These are phyloP conservation scores for Leonotis leonurus DNA, from an alignment of 257 asterid species.

Conservation along the genomic window DNA sequence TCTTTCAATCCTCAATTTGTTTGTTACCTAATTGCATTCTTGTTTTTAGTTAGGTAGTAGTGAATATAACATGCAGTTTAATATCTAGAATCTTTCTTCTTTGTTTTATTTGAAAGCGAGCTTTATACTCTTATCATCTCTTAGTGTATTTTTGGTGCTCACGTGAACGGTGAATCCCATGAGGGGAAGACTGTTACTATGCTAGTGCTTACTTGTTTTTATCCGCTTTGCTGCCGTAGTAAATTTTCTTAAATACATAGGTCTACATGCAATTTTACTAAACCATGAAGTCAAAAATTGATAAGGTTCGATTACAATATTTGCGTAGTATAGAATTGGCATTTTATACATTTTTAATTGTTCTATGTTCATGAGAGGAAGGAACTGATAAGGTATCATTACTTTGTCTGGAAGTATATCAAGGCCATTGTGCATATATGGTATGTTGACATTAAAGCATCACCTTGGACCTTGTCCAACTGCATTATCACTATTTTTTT, in stretches of 20 bases:
- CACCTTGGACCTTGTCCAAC: too few relatives aligned
- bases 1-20: background rate
- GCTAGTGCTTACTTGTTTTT: too few relatives aligned
- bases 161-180: background rate
- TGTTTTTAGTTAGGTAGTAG: background rate
- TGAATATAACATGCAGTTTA: background rate
- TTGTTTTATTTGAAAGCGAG: background rate
- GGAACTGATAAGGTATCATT: background rate
- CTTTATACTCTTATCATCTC: background rate
- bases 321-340: background rate
- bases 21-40: background rate
- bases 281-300: background rate
- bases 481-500: background rate
- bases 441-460: background rate
- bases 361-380: background rate
- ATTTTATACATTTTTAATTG: background rate
- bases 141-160: background rate
- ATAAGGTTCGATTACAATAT: background rate
- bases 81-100: background rate
- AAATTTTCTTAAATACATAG: background rate
- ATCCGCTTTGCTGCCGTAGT: background rate
- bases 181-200: background rate
- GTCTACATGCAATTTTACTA: background rate
- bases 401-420: background rate
- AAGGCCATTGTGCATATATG: background rate